These are phyloP conservation scores for Leishmania gerbilli DNA, from an alignment of 208 protist species.

Conservation along the genomic window DNA sequence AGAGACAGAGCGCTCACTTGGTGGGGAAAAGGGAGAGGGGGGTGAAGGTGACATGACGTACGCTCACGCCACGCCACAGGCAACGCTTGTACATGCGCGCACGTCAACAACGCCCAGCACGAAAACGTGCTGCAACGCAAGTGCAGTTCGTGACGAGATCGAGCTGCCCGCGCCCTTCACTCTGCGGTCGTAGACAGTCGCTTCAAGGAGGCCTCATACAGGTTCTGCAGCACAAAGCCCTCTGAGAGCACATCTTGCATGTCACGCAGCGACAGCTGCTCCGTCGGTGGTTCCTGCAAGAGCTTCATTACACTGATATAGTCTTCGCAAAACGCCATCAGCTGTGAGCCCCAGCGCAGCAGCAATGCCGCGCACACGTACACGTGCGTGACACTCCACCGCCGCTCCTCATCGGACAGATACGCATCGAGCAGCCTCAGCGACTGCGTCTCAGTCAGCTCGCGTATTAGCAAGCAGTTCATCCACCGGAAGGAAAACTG, in stretches of 20 bases:
- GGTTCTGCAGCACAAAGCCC: constrained; percentile 63
- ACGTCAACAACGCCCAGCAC: background rate
- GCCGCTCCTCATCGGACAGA: constrained; percentile 73
- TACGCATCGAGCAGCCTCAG: constrained; percentile 91
- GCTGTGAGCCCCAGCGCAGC: constrained; percentile 51
- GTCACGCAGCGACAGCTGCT: constrained; percentile 46
- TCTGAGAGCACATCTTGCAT: constrained; percentile 69
- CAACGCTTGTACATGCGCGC: background rate
- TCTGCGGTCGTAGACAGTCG: constrained; percentile 14
- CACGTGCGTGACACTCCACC: constrained; percentile 77
- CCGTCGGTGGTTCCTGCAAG: constrained; percentile 76
- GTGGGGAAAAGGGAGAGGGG: too few species aligned
- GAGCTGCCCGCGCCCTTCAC: background rate
- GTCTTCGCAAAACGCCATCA: constrained; percentile 52
- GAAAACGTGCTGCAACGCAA: background rate
- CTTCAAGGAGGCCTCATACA: constrained; percentile 58
- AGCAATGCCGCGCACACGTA: constrained; percentile 91
- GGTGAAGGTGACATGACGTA: background rate
- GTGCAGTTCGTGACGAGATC: background rate
- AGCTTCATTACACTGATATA: constrained; percentile 68
- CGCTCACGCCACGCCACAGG: background rate
- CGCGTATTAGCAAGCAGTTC: constrained; percentile 92
- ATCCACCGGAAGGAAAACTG: constrained; percentile 93
- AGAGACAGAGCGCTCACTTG: background rate
- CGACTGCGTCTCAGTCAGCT: constrained; percentile 75